Evolutionary conservation across 768 basidiomycete genomes (phyloP), one percentile per base, ranked within the genome.

Genomic region (Terana coerulea): DNA sequence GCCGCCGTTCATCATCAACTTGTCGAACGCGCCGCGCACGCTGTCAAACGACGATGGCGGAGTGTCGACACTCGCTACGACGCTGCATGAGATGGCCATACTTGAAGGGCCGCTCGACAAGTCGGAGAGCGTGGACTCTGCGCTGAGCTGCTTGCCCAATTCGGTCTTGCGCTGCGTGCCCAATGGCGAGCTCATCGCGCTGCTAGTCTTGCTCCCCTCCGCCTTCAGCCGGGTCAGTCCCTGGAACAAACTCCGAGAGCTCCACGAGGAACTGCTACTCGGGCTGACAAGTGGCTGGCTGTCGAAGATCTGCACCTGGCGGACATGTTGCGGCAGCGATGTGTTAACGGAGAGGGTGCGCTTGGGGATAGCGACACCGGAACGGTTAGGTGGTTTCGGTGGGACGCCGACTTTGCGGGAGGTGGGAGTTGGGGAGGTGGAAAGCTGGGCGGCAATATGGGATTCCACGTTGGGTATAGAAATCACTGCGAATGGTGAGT

Each of bases 321-420:
- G 78, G 55, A 42, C 21, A 5, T 41, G 49, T 17, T 79, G 76
- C 11, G 78, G 65, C 52, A 43, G 73, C 62, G 53, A 42, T 21
- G 76, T 77, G 36, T 74, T 75, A 42, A 47, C 26, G 24, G 40
- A 42, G 22, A 30, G 22, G n/a, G 25, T 22, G 40, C 51, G 51
- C 36, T 72, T 76, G 39, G 80, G 84, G 59, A 82, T 87, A 28
- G 77, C 75, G 51, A 84, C 79, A 33, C 81, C 80, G 22, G 79
- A 69, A 40, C 78, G 84, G 47, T 73, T 75, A 68, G 77, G 56
- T 44, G 74, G 84, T 47, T 82, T 81, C 14, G 84, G 82, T 25
- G 92, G 91, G 0, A 95, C 81, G 26, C 84, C 88, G 17, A 95
- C 88, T 37, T 88, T 83, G 58, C 86, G 83, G 21, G 87, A 89